A percentile compares a stretch with the other conserved stretches of the same genome.
Evolutionary conservation across 2,329 filamentous ascomycete genomes (phyloP).

Genomic region (Blastomyces silverae): DNA sequence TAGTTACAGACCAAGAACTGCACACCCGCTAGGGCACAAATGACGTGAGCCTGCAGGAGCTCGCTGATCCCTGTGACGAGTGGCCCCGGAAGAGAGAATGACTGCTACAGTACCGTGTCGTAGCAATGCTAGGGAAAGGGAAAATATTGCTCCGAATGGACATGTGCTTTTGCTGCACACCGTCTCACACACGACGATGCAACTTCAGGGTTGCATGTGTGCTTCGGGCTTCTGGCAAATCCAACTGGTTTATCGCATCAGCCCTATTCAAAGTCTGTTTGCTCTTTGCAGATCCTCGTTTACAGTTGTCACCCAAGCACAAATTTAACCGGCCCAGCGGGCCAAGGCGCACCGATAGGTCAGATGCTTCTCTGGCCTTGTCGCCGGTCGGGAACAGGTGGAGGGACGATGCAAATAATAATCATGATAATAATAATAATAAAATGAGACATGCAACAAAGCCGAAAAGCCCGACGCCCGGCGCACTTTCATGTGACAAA

Average conservation of each 20-base stretch:
- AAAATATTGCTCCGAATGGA: constrained; percentile 1
- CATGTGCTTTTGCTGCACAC: not conserved
- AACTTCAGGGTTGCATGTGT: constrained; percentile 1
- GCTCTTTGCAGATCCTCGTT: not conserved
- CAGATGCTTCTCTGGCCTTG: not conserved
- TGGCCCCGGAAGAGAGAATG: not conserved
- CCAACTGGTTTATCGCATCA: constrained; percentile 1
- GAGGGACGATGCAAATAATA: not conserved
- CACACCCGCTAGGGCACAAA: no score
- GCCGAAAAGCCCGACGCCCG: not conserved
- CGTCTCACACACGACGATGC: constrained; percentile 1
- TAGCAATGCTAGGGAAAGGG: not conserved
- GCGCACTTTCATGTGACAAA: not conserved
- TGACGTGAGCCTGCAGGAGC: no score
- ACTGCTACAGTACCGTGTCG: not conserved
- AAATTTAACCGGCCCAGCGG: not conserved
- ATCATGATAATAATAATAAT: not conserved
- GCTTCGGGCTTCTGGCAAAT: not conserved
- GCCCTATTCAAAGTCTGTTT: constrained; percentile 5
- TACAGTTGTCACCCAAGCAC: not conserved
- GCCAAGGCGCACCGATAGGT: not conserved
- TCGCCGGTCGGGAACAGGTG: not conserved
- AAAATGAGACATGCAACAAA: not conserved
- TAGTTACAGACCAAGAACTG: no score
- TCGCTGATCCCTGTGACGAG: no score